Percentiles rank a stretch among this genome's conserved stretches.
Evolutionary conservation across 441 rosid genomes (phyloP).

Genomic region (Jatropha multifida): DNA sequence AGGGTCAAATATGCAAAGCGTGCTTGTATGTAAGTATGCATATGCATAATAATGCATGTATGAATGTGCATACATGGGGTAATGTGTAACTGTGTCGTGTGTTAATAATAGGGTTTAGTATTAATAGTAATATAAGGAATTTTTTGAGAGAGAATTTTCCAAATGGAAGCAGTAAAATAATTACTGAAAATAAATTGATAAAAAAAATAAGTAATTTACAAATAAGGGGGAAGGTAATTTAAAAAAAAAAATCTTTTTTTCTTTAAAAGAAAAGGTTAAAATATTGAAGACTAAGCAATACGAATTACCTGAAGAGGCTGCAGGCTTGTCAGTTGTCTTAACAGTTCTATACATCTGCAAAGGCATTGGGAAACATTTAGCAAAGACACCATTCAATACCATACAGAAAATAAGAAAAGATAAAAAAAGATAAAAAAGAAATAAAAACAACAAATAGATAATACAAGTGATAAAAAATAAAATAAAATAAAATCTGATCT

Average conservation of each 20-base stretch:
- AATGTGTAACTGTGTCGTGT: background rate
- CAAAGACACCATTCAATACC: slow-evolving; percentile 1
- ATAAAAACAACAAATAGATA: background rate
- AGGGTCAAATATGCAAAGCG: background rate
- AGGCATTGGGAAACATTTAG: slow-evolving; percentile 22
- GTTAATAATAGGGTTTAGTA: slow-evolving; percentile 15
- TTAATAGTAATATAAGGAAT: background rate
- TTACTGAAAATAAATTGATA: background rate
- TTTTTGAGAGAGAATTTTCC: slow-evolving; percentile 2
- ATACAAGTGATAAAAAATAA: background rate
- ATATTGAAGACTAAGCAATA: slow-evolving; percentile 27
- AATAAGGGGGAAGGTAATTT: background rate
- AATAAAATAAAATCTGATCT: slow-evolving; percentile 12
- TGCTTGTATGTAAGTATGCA: slow-evolving; percentile 13
- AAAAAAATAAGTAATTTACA: background rate
- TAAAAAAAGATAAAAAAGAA: background rate
- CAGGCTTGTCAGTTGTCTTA: slow-evolving; percentile 80
- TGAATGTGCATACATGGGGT: background rate
- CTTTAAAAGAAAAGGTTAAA: slow-evolving; percentile 15
- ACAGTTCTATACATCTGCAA: slow-evolving; percentile 89
- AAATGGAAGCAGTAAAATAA: slow-evolving; percentile 17
- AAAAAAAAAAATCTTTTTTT: too few relatives aligned
- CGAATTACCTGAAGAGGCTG: slow-evolving; percentile 75
- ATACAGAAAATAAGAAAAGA: slow-evolving; percentile 6
- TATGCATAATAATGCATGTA: background rate